Evolutionary conservation across 116 monocot genomes (phyloP), one percentile per base, ranked within the genome.

Genomic region (Iris pallida): DNA sequence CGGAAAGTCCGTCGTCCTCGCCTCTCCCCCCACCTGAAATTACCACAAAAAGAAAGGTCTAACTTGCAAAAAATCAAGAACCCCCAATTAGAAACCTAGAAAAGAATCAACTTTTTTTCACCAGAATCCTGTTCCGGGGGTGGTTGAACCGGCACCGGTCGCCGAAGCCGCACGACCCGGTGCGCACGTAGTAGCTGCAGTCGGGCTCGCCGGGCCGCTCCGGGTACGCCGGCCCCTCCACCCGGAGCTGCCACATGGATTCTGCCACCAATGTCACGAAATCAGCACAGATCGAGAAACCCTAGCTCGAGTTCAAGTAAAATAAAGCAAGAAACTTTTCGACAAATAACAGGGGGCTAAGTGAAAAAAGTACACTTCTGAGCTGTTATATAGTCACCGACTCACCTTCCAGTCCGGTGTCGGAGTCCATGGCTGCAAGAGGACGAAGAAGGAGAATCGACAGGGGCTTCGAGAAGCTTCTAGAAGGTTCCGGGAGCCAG

Each of bases 71-170:
- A 51, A 48, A 13, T 20, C 45, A 15, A 4, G n/a, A 71, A 71
- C 16, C 45, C 17, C 9, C 57, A 45, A 45, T 17, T 10, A 61
- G 4, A 12, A 42, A 53, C 10, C 16, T 4, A 7, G n/a, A 14
- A 7, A 48, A 14, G 52, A 51, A 49, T 53, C 15, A 5, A 47
- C 7, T 13, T 15, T 40, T 8, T 76, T 75, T 69, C n/a, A 83
- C 84, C 70, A 46, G 40, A 41, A 17, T 14, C 14, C 64, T 17
- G 5, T 75, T 72, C 45, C 83, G 90, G 15, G 98, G 98, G 47
- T 99, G 98, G 77, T 99, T 90, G 73, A 78, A 99, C 11, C 93
- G 81, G 73, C 98, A 99, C 47, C 80, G 73, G 13, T 90, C 86
- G 5, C 93, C 98, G 64, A 86, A 99, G 8, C 90, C 93, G 56